Evolutionary conservation across 148 eudicot species (phyloP), one percentile per base, ranked within the genome.

Genomic region (Rhododendron williamsianum): DNA sequence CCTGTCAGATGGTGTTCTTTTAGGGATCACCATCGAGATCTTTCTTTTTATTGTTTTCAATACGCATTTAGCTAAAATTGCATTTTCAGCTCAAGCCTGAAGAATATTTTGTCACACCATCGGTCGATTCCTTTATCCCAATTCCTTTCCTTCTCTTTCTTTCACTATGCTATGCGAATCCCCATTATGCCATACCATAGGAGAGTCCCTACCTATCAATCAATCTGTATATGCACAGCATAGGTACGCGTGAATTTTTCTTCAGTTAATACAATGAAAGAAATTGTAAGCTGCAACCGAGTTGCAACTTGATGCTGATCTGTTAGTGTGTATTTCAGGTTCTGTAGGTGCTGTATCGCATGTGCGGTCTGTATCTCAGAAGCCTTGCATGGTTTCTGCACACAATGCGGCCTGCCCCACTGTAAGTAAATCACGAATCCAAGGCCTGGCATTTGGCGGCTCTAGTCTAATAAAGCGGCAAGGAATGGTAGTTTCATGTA

Each of bases 401-500:
- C 73, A 87, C 69, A 86, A 80, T 74, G 81, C 89, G 45, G 36
- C 89, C 83, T 83, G 87, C 85, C 87, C 88, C 19, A 30, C 65
- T 82, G 41, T 81, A n/a, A 74, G 72, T 78, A 90, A 86, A 84
- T 92, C 86, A 82, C 87, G 35, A 81, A 82, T 86, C 81, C 88
- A 85, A 85, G 84, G 88, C 41, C 74, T 85, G 49, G 25, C 86
- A 80, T 49, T 79, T 86, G 89, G 87, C 38, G 84, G 90, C 84
- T 87, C 92, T 84, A 83, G 86, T 35, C 87, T 76, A 45, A 80
- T 41, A 49, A 93, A 90, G 89, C 77, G 71, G 56, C 88, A 80
- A 83, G 46, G 91, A 63, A 43, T 87, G 58, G 79, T 82, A 73
- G 90, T 90, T 69, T 83, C 95, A 15, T 91, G 94, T 87, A 87